A percentile compares a stretch with the other conserved stretches of the same genome.
These are phyloP conservation scores for Cyclotella cryptica DNA, from an alignment of 108 stramenopile genomes.

Conservation along the genomic window DNA sequence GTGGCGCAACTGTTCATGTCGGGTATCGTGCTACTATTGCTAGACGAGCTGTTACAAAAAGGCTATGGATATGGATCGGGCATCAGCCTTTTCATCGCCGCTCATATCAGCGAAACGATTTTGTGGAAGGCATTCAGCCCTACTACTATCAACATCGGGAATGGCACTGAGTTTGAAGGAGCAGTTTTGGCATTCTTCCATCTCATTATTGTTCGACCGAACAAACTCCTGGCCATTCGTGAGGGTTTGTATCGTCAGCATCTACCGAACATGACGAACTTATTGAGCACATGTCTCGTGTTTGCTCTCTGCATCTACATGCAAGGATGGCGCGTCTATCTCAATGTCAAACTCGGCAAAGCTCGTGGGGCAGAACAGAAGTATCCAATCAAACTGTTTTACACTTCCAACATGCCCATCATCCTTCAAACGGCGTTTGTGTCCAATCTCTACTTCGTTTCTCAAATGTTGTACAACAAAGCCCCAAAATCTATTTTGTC, in stretches of 20 bases:
- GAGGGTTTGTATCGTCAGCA: slow-evolving; percentile 98
- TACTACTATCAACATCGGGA: slow-evolving; percentile 99
- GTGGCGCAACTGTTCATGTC: slow-evolving; percentile 96
- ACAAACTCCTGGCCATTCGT: slow-evolving; percentile 94
- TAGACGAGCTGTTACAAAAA: slow-evolving; percentile 99
- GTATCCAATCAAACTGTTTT: slow-evolving; percentile 98
- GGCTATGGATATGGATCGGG: slow-evolving; percentile 99
- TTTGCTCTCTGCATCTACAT: slow-evolving; percentile 99
- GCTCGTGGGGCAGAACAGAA: slow-evolving; percentile 93
- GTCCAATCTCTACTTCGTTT: slow-evolving; percentile 99
- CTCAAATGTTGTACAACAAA: slow-evolving; percentile 98
- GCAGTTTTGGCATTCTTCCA: slow-evolving; percentile 99
- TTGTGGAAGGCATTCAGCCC: slow-evolving; percentile 99
- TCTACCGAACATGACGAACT: slow-evolving; percentile 98
- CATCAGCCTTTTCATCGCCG: slow-evolving; percentile 99
- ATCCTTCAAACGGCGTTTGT: slow-evolving; percentile 99
- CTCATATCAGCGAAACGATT: slow-evolving; percentile 99
- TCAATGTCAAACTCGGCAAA: slow-evolving; percentile 96
- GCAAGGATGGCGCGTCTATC: slow-evolving; percentile 98
- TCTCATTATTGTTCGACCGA: slow-evolving; percentile 89
- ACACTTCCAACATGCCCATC: slow-evolving; percentile 99
- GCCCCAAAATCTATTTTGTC: slow-evolving; percentile 93
- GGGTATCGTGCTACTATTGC: slow-evolving; percentile 95
- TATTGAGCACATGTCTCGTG: slow-evolving; percentile 95
- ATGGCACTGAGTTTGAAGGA: slow-evolving; percentile 99